phyloP scores from a whole-genome alignment of 768 basidiomycete species.

The Nevesoporus exiguus region DNA sequence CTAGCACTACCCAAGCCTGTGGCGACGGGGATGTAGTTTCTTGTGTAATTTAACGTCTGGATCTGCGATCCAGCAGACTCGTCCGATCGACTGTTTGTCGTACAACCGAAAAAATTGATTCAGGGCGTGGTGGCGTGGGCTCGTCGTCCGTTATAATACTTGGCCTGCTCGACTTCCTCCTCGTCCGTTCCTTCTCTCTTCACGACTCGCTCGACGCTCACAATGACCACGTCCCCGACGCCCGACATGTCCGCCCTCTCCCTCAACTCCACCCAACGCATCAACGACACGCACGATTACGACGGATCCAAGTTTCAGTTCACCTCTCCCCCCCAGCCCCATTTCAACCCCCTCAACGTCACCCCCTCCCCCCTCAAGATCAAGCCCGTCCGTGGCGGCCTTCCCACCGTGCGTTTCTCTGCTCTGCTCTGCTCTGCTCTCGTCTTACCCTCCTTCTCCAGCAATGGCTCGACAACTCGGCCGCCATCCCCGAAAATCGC shows the following conservation, averaged over 20 bases:
- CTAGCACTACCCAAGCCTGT: slow-evolving; percentile 47
- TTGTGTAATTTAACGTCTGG: slow-evolving; percentile 2
- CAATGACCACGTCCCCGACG: slow-evolving; percentile 76
- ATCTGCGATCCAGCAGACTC: background rate
- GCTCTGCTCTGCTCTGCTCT: slow-evolving; percentile 20
- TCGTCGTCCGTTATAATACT: slow-evolving; percentile 23
- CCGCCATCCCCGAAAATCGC: slow-evolving; percentile 57
- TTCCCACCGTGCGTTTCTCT: slow-evolving; percentile 62
- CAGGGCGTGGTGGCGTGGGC: slow-evolving; percentile 33
- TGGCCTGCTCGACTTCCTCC: background rate
- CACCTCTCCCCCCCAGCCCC: slow-evolving; percentile 53
- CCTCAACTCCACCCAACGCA: slow-evolving; percentile 72
- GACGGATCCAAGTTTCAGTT: slow-evolving; percentile 72
- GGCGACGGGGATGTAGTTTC: slow-evolving; percentile 21
- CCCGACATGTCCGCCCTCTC: slow-evolving; percentile 79
- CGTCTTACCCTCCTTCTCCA: slow-evolving; percentile 33
- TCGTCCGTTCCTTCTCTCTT: slow-evolving; percentile 17
- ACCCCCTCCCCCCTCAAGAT: slow-evolving; percentile 71
- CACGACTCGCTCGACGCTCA: slow-evolving; percentile 33
- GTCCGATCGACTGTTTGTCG: too few species aligned
- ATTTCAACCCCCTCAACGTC: slow-evolving; percentile 51
- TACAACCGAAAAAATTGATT: slow-evolving; percentile 8
- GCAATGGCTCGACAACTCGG: slow-evolving; percentile 83
- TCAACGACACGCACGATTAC: slow-evolving; percentile 85
- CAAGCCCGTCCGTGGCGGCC: slow-evolving; percentile 62